Base-by-base conservation (phyloP, 176 grass and related monocot genomes). In the Juncus inflexus region DNA sequence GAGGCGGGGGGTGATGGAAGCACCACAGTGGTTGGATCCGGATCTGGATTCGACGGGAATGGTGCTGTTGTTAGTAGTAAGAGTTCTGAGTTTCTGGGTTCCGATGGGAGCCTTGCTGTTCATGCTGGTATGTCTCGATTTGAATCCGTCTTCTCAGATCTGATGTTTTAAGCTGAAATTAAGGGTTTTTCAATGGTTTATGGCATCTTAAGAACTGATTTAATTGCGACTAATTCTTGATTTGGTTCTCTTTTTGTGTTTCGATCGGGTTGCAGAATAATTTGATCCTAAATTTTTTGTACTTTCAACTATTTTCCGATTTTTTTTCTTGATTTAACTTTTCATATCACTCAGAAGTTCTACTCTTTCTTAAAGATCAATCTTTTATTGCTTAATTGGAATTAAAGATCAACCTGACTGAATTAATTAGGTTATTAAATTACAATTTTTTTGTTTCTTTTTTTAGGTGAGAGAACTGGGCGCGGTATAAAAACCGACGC, bases 71-170 rank as follows among this genome's bases (percentile, higher is more conserved):
- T 45, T 16, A 64, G 63, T 40, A 60, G 67, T 58, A 76, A 75
- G 66, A 76, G 82, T 82, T 79, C 76, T 35, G 52, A 76, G 66
- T 78, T 91, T 80, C 80, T 99, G 54, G 82, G 80, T 42, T 92
- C 89, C 61, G 94, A 99, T 65, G 94, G 85, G 69, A 99, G 94
- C 83, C 85, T 99, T 43, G 83, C 83, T 51, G 94, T 99, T 82
- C 94, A 99, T 84, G 94, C 94, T 42, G 94, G 94, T 99, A 63
- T 50, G 37, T 40, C 1, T n/a, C n/a, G n/a, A n/a, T n/a, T n/a
- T n/a, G n/a, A n/a, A n/a, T n/a, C 40, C 60, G 65, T 49, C 9
- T 36, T 43, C 28, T 38, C 60, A 87, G 80, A 83, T 87, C 80
- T 58, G 76, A 5, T 3, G 19, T 28, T 28, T 28, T 28, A 28